Evolutionary conservation across 83 land plant genomes (phyloP).

Genomic region (Isoetes engelmannii): DNA sequence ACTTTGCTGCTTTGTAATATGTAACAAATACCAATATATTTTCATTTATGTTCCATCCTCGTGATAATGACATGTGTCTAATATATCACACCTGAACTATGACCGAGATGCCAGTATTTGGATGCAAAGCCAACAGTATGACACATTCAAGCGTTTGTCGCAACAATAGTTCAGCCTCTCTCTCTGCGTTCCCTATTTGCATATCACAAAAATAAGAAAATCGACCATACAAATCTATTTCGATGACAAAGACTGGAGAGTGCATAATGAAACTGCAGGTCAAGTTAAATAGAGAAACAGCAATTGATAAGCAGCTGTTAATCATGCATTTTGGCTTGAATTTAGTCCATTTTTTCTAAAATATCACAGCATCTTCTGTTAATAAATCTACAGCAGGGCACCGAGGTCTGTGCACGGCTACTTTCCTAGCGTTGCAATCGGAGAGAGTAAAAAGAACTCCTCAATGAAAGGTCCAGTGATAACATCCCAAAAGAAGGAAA

Average conservation of each 20-base stretch:
- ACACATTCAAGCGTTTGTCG: slow-evolving; percentile 68
- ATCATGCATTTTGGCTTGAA: no score
- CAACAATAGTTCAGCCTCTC: slow-evolving; percentile 69
- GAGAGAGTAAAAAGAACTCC: neutral
- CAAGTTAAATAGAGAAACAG: no score
- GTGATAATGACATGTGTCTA: neutral
- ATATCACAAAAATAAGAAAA: neutral
- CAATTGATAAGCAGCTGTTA: no score
- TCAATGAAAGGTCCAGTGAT: neutral
- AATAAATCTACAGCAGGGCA: no score
- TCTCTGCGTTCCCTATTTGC: slow-evolving; percentile 55
- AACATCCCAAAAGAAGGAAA: neutral
- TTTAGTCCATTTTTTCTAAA: no score
- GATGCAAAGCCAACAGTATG: slow-evolving; percentile 59
- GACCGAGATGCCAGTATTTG: slow-evolving; percentile 79
- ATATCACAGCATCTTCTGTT: no score
- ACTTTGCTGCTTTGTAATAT: neutral
- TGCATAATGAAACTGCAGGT: neutral
- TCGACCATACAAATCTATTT: neutral
- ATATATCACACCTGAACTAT: slow-evolving; percentile 51
- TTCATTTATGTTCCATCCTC: neutral
- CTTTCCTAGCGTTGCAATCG: neutral
- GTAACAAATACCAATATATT: neutral
- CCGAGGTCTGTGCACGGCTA: no score
- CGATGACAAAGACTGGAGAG: neutral